Conservation (phyloP, 2,329 filamentous ascomycete genomes). For the Pseudocercospora ulei region DNA sequence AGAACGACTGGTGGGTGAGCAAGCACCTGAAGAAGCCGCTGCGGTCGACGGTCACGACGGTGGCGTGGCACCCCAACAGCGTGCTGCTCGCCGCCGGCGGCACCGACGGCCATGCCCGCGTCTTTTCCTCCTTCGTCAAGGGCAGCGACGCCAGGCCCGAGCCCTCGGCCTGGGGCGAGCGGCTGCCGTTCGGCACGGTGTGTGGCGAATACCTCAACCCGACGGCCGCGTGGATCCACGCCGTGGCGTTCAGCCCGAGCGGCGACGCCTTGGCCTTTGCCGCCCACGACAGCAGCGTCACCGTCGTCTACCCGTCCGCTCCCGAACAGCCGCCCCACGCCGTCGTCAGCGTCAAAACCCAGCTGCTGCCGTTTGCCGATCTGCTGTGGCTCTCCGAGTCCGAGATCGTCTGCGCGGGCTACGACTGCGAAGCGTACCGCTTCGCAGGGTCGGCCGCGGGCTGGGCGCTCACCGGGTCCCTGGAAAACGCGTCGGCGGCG, state of each 20-base stretch:
- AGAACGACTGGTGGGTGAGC: constrained; percentile 99
- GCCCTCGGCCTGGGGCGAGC: constrained; percentile 84
- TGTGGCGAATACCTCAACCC: constrained; percentile 95
- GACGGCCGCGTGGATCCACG: constrained; percentile 93
- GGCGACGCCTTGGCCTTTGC: constrained; percentile 90
- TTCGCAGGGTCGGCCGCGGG: constrained; percentile 68
- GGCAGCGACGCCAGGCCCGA: constrained; percentile 79
- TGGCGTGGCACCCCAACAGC: constrained; percentile 95
- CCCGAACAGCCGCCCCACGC: constrained; percentile 84
- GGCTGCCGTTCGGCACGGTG: constrained; percentile 94
- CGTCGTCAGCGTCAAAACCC: constrained; percentile 81
- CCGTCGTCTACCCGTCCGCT: constrained; percentile 84
- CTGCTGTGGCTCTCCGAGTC: constrained; percentile 84
- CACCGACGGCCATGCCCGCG: constrained; percentile 92
- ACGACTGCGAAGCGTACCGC: constrained; percentile 79
- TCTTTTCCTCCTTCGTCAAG: constrained; percentile 95
- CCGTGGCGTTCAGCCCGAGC: constrained; percentile 82
- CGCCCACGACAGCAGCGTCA: constrained; percentile 91
- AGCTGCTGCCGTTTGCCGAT: constrained; percentile 83
- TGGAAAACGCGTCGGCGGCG: constrained; percentile 53
- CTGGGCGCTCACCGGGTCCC: constrained; percentile 72
- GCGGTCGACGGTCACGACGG: constrained; percentile 86
- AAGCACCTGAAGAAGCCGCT: constrained; percentile 99
- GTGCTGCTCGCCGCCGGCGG: constrained; percentile 89
- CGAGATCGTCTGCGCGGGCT: constrained; percentile 90